Base-by-base conservation (phyloP, 1,139 yeast genomes). In the Meyerozyma elateridarum region DNA sequence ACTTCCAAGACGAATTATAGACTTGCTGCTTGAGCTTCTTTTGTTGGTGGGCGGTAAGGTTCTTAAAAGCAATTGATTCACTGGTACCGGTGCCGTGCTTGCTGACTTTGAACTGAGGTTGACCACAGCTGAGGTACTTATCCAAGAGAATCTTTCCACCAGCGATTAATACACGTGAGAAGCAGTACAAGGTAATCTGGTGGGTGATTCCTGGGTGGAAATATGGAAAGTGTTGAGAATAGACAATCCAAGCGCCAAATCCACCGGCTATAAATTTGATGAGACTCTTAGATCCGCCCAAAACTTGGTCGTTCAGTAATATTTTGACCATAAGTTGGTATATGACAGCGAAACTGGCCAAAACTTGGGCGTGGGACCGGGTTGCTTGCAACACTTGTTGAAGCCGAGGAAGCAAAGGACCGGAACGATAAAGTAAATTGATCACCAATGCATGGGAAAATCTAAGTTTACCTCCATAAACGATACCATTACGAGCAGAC, bases 391-490 rank as follows among this genome's bases (percentile, higher is more conserved):
- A 42, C 17, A 82, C 70, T 31, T 71, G 73, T 21, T 52, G 45
- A 30, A 77, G 41, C 32, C 84, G 53, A 14, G 76, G 73, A 29
- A 54, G 49, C 25, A 71, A 32, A 2, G 76, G 74, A 2, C 70
- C 70, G 31, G 70, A 56, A 33, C 76, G 64, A 54, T 72, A 81
- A 29, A 71, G 64, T 32, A 73, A 57, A 39, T 73, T 78, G 57
- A 82, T 76, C 28, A 79, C 87, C 34, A 79, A 53, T 1, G 89
- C 81, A 56, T 84, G 94, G 32, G 83, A 73, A 51, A 84, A 82
- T 36, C 94, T 62, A 27, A 83, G 62, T 44, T 81, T 70, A 11
- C 85, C 85, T 3, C 94, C 94, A 45, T 83, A 84, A 9, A 81
- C 79, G 6, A 74, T 56, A 20, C 82, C 84, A 44, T 68, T 68